phyloP scores from a whole-genome alignment of 768 basidiomycete genomes.

The Termitomyces sp. region DNA sequence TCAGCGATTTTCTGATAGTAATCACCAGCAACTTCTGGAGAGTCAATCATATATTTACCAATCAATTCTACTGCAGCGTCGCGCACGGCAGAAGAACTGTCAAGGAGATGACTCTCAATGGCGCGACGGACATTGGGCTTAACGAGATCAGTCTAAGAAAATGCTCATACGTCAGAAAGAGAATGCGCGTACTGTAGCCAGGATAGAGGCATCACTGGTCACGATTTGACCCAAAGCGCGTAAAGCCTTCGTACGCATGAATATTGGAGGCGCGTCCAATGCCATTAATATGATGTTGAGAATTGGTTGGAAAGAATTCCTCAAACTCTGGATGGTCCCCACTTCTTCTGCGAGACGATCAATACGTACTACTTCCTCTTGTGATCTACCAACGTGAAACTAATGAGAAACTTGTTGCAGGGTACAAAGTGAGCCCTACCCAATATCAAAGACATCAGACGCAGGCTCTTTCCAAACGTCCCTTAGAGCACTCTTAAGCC shows the following conservation, averaged over 20 bases:
- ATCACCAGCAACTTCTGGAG: conserved; percentile 80
- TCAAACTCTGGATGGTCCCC: conserved; percentile 69
- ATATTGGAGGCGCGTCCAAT: conserved; percentile 82
- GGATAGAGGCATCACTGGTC: conserved; percentile 79
- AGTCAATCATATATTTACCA: conserved; percentile 94
- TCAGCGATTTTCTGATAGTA: conserved; percentile 88
- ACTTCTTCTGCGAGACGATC: conserved; percentile 73
- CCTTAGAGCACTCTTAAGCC: conserved; percentile 58
- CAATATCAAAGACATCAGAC: conserved; percentile 77
- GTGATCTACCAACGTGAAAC: conserved; percentile 38
- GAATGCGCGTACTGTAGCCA: conserved; percentile 53
- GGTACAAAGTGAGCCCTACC: conserved; percentile 40
- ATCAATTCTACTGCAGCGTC: conserved; percentile 97
- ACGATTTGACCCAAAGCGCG: conserved; percentile 87
- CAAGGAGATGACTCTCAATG: conserved; percentile 86
- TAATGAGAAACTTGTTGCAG: not conserved
- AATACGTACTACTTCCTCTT: conserved; percentile 64
- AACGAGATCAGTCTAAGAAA: not conserved
- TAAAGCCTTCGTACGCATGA: conserved; percentile 92
- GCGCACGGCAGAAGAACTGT: conserved; percentile 90
- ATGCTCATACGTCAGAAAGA: not conserved
- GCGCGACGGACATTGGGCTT: conserved; percentile 77
- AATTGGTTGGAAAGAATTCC: conserved; percentile 80
- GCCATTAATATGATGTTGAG: conserved; percentile 73
- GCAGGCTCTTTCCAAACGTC: conserved; percentile 69